Base-by-base conservation (phyloP, 176 grass and related monocot species). In the Juncus effusus region DNA sequence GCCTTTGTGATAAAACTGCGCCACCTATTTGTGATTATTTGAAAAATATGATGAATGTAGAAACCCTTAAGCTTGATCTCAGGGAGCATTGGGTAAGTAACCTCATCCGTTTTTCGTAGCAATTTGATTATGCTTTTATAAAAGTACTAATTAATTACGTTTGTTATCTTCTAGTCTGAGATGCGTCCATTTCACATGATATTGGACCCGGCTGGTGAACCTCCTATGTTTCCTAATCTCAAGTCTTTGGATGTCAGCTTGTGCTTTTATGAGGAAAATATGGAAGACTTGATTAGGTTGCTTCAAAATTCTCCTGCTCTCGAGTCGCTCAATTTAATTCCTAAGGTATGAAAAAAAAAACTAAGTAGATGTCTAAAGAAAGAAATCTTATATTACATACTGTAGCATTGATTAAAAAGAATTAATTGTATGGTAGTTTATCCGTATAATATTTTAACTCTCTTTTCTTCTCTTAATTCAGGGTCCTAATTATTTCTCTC, bases 291-390 rank as follows among this genome's bases (percentile, higher is more conserved):
- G n/a, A n/a, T n/a, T n/a, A n/a, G n/a, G n/a, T n/a, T n/a, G n/a
- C n/a, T 70, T 10, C 9, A 57, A 41, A 37, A 70, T 58, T 70
- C 13, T 12, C 53, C 67, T 58, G 54, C n/a, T 58, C 54, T 70
- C 52, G 67, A 70, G 16, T 70, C 67, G 10, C 37, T 70, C 3
- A 70, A 15, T 3, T 54, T 70, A 13, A 3, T 58, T 70, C 51
- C 57, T 70, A 8, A 70, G 67, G 67, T 70, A 15, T 42, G 56
- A n/a, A n/a, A n/a, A n/a, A 56, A 9, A 9, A 47, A 47, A 47
- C 2, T 47, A 2, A 28, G 19, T 28, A 1, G 19, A 28, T 28
- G 19, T n/a, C n/a, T n/a, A n/a, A n/a, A n/a, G n/a, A n/a, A n/a
- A n/a, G n/a, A n/a, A n/a, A n/a, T n/a, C n/a, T n/a, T n/a, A n/a